A percentile compares a stretch with the other conserved stretches of the same genome.
phyloP scores from a whole-genome alignment of 2,329 filamentous ascomycete genomes.

The Endoconidiophora laricicola region DNA sequence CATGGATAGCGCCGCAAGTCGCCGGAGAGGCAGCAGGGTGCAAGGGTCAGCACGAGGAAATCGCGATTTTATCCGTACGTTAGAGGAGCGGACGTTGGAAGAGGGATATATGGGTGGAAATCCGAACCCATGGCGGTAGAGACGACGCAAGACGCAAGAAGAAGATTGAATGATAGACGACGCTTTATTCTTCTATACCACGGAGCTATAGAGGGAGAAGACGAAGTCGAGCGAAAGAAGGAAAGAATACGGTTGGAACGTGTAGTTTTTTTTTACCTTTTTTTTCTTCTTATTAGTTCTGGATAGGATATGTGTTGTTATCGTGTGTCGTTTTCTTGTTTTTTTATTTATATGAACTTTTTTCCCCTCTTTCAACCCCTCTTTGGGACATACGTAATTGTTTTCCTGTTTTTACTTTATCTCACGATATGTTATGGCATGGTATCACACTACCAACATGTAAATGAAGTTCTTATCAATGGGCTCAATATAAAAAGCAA shows the following conservation, averaged over 20 bases:
- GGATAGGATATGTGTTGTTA: not conserved
- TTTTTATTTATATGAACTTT: not conserved
- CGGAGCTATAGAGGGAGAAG: not conserved
- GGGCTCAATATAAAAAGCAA: not conserved
- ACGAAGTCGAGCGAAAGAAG: not conserved
- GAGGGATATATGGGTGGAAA: slow-evolving; percentile 63
- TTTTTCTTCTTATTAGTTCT: slow-evolving; percentile 1
- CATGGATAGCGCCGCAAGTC: slow-evolving; percentile 47
- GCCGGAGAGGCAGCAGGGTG: slow-evolving; percentile 60
- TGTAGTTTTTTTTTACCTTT: slow-evolving; percentile 1
- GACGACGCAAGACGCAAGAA: not conserved
- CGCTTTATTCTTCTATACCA: not conserved
- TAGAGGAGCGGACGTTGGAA: slow-evolving; percentile 87
- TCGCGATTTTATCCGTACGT: slow-evolving; percentile 81
- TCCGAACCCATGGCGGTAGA: slow-evolving; percentile 8
- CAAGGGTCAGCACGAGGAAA: slow-evolving; percentile 45
- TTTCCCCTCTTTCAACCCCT: slow-evolving; percentile 4
- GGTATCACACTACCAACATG: not conserved
- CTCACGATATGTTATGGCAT: too few species aligned
- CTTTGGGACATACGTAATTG: not conserved
- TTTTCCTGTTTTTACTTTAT: too few species aligned
- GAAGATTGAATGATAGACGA: not conserved
- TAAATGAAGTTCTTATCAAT: not conserved
- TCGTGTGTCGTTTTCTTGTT: not conserved
- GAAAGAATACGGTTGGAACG: slow-evolving; percentile 1